phyloP scores from a whole-genome alignment of 2,329 filamentous ascomycete species.

The Fusarium verticillioides region DNA sequence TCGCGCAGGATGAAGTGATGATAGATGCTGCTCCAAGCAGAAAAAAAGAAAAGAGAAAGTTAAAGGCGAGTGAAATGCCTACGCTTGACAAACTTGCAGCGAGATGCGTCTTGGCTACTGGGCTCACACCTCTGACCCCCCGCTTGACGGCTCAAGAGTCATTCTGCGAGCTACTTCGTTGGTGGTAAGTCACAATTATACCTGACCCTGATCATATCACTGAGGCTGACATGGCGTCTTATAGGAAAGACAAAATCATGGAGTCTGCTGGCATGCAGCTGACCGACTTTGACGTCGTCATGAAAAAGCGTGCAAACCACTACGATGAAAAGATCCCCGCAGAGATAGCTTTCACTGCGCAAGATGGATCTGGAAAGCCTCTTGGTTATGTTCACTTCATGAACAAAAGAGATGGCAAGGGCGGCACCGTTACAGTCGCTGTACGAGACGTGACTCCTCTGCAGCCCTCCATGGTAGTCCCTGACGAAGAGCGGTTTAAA shows the following conservation, averaged over 20 bases:
- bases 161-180: conserved; percentile 49
- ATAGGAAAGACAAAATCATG: conserved; percentile 47
- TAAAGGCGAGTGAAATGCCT: too few species aligned
- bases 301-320: conserved; percentile 17
- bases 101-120: background rate
- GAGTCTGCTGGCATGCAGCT: conserved; percentile 37
- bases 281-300: conserved; percentile 36
- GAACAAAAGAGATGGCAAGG: background rate
- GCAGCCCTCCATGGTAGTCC: conserved; percentile 46
- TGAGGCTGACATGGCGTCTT: background rate
- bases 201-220: background rate
- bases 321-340: background rate
- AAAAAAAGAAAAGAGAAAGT: background rate
- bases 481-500: conserved; percentile 38
- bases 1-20: background rate
- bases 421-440: conserved; percentile 44
- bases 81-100: background rate
- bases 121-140: conserved; percentile 6
- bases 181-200: conserved; percentile 40
- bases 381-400: conserved; percentile 48
- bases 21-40: background rate
- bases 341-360: conserved; percentile 46
- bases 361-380: conserved; percentile 19
- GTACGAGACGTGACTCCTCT: conserved; percentile 45
- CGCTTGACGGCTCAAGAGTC: conserved; percentile 38